These are phyloP conservation scores for Pachysolen tannophilus DNA, from an alignment of 805 yeast genomes.

Conservation along the genomic window DNA sequence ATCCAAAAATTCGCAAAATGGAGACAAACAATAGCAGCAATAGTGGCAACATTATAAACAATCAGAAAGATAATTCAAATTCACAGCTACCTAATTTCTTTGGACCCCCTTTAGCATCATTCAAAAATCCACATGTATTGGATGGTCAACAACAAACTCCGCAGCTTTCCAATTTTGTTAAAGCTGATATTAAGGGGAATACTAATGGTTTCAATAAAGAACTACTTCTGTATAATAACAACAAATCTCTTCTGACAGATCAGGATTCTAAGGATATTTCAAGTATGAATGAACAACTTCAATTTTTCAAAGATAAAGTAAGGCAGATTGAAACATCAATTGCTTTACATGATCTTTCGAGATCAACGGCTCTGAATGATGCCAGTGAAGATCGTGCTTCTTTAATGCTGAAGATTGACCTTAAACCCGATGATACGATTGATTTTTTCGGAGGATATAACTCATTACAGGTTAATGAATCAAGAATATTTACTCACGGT, in stretches of 20 bases:
- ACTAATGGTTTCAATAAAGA: too few relatives aligned
- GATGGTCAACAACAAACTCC: too few relatives aligned
- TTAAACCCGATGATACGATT: slow-evolving; percentile 26
- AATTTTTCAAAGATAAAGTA: slow-evolving; percentile 30
- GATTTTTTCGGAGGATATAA: slow-evolving; percentile 34
- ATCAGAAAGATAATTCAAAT: neutral
- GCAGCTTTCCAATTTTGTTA: too few relatives aligned
- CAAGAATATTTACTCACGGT: slow-evolving; percentile 40
- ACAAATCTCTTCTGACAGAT: too few relatives aligned
- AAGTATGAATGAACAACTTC: slow-evolving; percentile 16
- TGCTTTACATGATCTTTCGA: too few relatives aligned
- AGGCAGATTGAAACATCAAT: slow-evolving; percentile 37
- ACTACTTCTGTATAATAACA: too few relatives aligned
- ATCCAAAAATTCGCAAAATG: too few relatives aligned
- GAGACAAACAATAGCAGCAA: too few relatives aligned
- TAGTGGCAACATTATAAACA: too few relatives aligned
- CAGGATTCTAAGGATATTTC: neutral
- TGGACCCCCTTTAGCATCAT: neutral
- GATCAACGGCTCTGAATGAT: neutral
- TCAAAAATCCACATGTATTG: neutral
- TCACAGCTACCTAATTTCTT: too few relatives aligned
- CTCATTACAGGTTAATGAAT: slow-evolving; percentile 32
- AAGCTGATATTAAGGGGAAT: neutral
- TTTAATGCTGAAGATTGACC: too few relatives aligned
- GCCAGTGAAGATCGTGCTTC: slow-evolving; percentile 1